Conservation (phyloP, 75 land plant species). For the Pinus taeda region DNA sequence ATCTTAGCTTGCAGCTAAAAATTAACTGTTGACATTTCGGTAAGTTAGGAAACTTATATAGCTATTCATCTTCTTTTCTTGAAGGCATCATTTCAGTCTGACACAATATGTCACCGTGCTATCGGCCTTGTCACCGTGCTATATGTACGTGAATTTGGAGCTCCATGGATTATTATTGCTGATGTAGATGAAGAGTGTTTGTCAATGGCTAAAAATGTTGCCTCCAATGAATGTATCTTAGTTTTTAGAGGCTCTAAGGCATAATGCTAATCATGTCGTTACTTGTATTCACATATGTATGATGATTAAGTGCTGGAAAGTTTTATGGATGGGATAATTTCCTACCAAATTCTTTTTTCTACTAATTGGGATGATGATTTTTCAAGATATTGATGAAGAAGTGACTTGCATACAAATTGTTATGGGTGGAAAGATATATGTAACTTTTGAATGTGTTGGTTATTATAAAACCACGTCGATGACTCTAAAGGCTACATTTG, state of each 20-base stretch:
- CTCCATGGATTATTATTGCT: slow-evolving; percentile 60
- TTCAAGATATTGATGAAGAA: slow-evolving; percentile 31
- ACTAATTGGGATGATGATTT: neutral
- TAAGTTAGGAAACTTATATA: too few relatives aligned
- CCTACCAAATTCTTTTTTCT: neutral
- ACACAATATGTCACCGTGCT: slow-evolving; percentile 32
- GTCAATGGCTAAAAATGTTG: slow-evolving; percentile 69
- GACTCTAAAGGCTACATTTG: slow-evolving; percentile 59
- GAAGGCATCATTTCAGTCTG: too few relatives aligned
- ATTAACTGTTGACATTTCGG: too few relatives aligned
- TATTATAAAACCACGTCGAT: slow-evolving; percentile 78
- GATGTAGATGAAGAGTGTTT: slow-evolving; percentile 75
- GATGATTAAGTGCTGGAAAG: too few relatives aligned
- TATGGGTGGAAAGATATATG: slow-evolving; percentile 66
- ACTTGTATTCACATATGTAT: neutral
- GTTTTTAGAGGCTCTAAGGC: slow-evolving; percentile 38
- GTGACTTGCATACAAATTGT: slow-evolving; percentile 39
- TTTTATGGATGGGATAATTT: neutral
- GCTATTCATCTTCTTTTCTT: too few relatives aligned
- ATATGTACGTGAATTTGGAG: slow-evolving; percentile 82
- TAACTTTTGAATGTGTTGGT: slow-evolving; percentile 87
- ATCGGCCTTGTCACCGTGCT: slow-evolving; percentile 87
- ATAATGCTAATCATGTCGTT: neutral
- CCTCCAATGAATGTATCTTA: slow-evolving; percentile 57
- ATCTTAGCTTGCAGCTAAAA: too few relatives aligned